phyloP scores from a whole-genome alignment of 2,329 filamentous ascomycete genomes.

The Aspergillus luchuensis region DNA sequence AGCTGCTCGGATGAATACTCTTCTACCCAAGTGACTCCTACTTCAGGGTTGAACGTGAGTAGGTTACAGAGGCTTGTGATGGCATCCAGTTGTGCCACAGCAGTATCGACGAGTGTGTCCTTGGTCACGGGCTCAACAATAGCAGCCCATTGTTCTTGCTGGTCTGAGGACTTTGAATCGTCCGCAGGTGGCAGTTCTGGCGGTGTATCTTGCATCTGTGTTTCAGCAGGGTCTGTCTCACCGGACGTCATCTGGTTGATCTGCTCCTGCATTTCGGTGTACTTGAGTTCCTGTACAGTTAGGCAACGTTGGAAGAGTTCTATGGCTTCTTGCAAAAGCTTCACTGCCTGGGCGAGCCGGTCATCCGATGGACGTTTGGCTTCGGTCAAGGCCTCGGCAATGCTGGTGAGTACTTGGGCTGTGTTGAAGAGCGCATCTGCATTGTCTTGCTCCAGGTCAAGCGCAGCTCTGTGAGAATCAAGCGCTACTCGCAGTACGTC shows the following conservation, averaged over 20 bases:
- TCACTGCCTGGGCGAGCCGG: slow-evolving; percentile 50
- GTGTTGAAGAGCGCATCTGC: slow-evolving; percentile 72
- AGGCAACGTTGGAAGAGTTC: slow-evolving; percentile 62
- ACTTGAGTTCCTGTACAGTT: slow-evolving; percentile 54
- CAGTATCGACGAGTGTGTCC: slow-evolving; percentile 67
- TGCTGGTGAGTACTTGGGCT: slow-evolving; percentile 66
- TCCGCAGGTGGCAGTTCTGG: slow-evolving; percentile 14
- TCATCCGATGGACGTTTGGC: slow-evolving; percentile 50
- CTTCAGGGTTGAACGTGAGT: slow-evolving; percentile 44
- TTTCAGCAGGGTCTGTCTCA: slow-evolving; percentile 17
- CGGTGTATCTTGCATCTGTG: slow-evolving; percentile 17
- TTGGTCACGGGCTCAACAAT: slow-evolving; percentile 68
- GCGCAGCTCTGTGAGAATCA: slow-evolving; percentile 64
- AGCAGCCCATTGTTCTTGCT: slow-evolving; percentile 63
- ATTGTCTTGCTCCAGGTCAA: slow-evolving; percentile 62
- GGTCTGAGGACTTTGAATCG: slow-evolving; percentile 28
- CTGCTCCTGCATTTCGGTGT: slow-evolving; percentile 50
- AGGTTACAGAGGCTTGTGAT: slow-evolving; percentile 56
- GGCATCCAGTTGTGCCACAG: slow-evolving; percentile 63
- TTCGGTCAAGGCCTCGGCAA: slow-evolving; percentile 63
- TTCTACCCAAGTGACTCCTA: slow-evolving; percentile 59
- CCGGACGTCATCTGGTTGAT: slow-evolving; percentile 41
- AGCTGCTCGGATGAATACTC: slow-evolving; percentile 58
- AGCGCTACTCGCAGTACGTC: slow-evolving; percentile 63
- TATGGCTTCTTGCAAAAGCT: slow-evolving; percentile 61